Evolutionary conservation across 495 filamentous ascomycete species (phyloP), one percentile per base, ranked within the genome.

Genomic region (Aspergillus ellipticus): DNA sequence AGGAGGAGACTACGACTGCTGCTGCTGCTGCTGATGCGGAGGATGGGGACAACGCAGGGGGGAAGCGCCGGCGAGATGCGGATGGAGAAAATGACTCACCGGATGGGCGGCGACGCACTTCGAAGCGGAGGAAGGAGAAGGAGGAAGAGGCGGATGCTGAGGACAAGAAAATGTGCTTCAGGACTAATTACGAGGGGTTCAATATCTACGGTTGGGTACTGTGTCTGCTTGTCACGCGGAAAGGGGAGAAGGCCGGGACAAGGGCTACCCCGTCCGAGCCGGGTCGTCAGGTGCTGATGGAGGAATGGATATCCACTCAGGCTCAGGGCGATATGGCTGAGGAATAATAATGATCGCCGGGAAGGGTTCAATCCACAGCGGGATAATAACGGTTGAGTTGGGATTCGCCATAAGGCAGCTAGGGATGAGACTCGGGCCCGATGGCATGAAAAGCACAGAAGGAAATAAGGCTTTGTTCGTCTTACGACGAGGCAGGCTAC

Each of bases 131-230:
- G 22, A 59, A 56, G 37, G 45, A 49, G 24, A 53, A 58, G 15
- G 55, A 57, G 2, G 63, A 52, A 20, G 76, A 71, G 19, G 71
- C 63, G 22, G 76, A 71, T 20, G 70, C 62, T 6, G 89, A 95
- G 51, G 89, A 96, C 63, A 97, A 97, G 77, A 96, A 96, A 70
- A 68, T 95, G 59, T 80, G 78, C 2, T 79, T 96, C 69, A 82
- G 84, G 51, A 96, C 91, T 22, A 85, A 86, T 20, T 97, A 97
- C 69, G 92, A 97, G 61, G 93, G 94, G 29, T 98, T 96, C 70
- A 86, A 85, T 63, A 97, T 98, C 68, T 92, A 94, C 72, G 89
- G 93, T 7, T 87, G 90, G 56, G 89, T 96, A 28, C 76, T 98
- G 35, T 97, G 92, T 67, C 74, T 98, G 35, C 85, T 97, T 13